Evolutionary conservation across 2,329 filamentous ascomycete species (phyloP).

Genomic region (Fusarium liriodendri): DNA sequence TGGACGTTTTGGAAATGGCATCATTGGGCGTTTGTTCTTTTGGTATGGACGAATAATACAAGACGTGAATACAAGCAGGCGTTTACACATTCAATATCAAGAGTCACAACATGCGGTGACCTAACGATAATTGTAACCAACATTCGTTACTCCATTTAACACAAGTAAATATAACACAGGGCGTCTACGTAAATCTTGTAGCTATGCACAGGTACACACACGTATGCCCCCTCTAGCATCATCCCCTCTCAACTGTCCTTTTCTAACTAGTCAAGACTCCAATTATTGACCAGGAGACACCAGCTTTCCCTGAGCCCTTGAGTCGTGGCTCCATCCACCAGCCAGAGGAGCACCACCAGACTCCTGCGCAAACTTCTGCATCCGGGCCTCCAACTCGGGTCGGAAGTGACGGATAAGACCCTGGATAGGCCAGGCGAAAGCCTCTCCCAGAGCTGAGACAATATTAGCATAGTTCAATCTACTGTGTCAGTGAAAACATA

Average conservation of each 20-base stretch:
- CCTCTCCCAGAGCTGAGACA: conserved; percentile 83
- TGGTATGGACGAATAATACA: not conserved
- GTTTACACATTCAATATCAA: not conserved
- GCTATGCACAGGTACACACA: conserved; percentile 44
- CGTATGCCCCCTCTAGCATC: conserved; percentile 34
- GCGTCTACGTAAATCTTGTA: conserved; percentile 43
- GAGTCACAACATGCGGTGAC: not conserved
- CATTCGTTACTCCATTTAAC: conserved; percentile 34
- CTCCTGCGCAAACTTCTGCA: conserved; percentile 81
- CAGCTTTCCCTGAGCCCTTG: conserved; percentile 81
- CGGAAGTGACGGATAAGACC: conserved; percentile 98
- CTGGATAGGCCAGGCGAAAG: conserved; percentile 98
- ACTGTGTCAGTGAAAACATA: conserved; percentile 55
- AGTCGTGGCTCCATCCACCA: conserved; percentile 86
- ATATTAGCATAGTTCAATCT: conserved; percentile 43
- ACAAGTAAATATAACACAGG: conserved; percentile 46
- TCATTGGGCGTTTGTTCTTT: not conserved
- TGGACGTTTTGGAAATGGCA: not conserved
- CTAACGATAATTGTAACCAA: not conserved
- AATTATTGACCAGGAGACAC: conserved; percentile 89
- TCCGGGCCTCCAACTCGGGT: conserved; percentile 92
- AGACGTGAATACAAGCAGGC: not conserved
- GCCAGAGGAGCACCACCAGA: conserved; percentile 80
- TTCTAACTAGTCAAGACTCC: conserved; percentile 27
- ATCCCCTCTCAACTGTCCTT: conserved; percentile 26